Percentiles rank a stretch among this genome's conserved stretches.
These are phyloP conservation scores for Phytophthora hibernalis DNA, from an alignment of 352 stramenopile species.

Conservation along the genomic window DNA sequence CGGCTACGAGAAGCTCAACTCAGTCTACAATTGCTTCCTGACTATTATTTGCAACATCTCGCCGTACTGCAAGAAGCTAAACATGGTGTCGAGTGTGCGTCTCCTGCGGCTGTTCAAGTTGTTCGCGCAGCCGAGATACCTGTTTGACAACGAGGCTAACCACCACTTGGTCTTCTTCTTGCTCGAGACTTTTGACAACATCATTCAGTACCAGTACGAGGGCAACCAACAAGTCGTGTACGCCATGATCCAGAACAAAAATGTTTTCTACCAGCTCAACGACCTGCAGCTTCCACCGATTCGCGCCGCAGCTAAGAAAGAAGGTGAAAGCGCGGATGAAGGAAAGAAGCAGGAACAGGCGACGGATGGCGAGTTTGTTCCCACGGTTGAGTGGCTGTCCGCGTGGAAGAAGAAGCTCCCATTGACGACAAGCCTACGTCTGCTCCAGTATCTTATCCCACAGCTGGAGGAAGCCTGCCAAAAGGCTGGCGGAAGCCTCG, in stretches of 20 bases:
- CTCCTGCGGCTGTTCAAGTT: constrained; percentile 98
- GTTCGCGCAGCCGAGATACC: constrained; percentile 93
- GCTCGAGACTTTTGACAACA: constrained; percentile 99
- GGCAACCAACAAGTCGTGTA: constrained; percentile 99
- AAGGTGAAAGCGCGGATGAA: constrained; percentile 19
- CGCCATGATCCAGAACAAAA: constrained; percentile 97
- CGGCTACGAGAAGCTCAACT: constrained; percentile 96
- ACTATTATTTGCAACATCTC: constrained; percentile 99
- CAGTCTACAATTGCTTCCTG: constrained; percentile 98
- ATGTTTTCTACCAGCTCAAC: constrained; percentile 93
- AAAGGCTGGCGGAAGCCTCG: constrained; percentile 86
- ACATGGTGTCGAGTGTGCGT: constrained; percentile 95
- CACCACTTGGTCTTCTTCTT: constrained; percentile 96
- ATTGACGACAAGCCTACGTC: constrained; percentile 94
- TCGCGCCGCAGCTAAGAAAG: constrained; percentile 40
- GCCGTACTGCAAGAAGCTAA: constrained; percentile 97
- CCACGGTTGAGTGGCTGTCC: constrained; percentile 94
- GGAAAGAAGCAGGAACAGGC: constrained; percentile 11
- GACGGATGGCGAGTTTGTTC: constrained; percentile 72
- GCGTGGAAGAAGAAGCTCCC: constrained; percentile 96
- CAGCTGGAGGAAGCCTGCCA: constrained; percentile 82
- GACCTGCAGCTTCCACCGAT: constrained; percentile 92
- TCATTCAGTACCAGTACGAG: constrained; percentile 98
- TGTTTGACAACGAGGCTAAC: constrained; percentile 97
- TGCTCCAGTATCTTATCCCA: constrained; percentile 95